These are phyloP conservation scores for Phytophthora hybrid DNA, from an alignment of 352 stramenopile genomes.

Conservation along the genomic window DNA sequence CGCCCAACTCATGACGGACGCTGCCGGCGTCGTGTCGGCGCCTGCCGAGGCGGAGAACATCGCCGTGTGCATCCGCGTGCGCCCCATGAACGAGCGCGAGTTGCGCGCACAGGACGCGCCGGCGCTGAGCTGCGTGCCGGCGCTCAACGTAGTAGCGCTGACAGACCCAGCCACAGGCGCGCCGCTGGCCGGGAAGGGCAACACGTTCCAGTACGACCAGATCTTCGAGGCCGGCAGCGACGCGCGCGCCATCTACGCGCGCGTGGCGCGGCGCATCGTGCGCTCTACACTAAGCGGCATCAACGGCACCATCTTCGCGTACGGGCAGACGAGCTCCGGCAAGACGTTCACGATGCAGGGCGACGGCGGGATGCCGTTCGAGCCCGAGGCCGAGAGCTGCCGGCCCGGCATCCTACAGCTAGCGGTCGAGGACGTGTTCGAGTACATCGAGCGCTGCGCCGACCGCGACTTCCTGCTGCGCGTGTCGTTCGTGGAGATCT, in stretches of 20 bases:
- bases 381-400: constrained; percentile 13
- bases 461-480: constrained; percentile 96
- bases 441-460: constrained; percentile 74
- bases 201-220: constrained; percentile 86
- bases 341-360: constrained; percentile 99
- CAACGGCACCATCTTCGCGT: constrained; percentile 95
- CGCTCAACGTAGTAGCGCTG: constrained; percentile 64
- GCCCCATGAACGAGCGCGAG: constrained; percentile 81
- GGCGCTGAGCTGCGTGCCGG: constrained; percentile 53
- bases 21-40: neutral
- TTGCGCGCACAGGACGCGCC: constrained; percentile 45
- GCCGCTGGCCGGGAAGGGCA: constrained; percentile 68
- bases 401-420: constrained; percentile 88
- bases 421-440: constrained; percentile 95
- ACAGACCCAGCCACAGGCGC: constrained; percentile 55
- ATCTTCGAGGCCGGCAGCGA: constrained; percentile 69
- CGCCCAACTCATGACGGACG: neutral
- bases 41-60: constrained; percentile 69
- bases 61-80: constrained; percentile 85
- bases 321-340: constrained; percentile 95
- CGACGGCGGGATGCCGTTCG: constrained; percentile 37
- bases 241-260: constrained; percentile 66
- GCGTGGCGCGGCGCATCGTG: constrained; percentile 77
- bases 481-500: constrained; percentile 99
- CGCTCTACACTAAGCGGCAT: constrained; percentile 75